A percentile compares a stretch with the other conserved stretches of the same genome.
phyloP scores from a whole-genome alignment of 1,284 basidiomycete species.

The Sanghuangporus baumii region DNA sequence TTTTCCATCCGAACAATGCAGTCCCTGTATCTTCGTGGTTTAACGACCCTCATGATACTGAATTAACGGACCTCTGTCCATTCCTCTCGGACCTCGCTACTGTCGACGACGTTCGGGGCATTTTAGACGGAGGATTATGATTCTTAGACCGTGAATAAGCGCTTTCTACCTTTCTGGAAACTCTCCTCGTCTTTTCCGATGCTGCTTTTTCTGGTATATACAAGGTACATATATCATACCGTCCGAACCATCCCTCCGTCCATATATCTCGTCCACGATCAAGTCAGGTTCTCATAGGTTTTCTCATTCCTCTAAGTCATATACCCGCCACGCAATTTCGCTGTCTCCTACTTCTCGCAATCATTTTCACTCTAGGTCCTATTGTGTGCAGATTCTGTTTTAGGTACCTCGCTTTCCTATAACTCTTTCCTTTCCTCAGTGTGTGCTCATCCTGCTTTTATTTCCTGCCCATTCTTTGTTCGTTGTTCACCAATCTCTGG shows the following conservation, averaged over 20 bases:
- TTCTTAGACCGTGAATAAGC: neutral
- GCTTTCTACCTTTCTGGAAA: neutral
- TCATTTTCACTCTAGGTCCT: neutral
- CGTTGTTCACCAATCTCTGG: neutral
- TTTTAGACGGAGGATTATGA: slow-evolving; percentile 80
- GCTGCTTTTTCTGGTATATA: slow-evolving; percentile 3
- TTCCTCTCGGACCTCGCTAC: slow-evolving; percentile 86
- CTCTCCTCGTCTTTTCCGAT: neutral
- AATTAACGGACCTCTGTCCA: slow-evolving; percentile 89
- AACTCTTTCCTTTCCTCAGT: neutral
- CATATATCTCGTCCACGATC: neutral
- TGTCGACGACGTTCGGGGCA: slow-evolving; percentile 89
- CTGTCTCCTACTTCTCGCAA: neutral
- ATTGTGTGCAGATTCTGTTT: neutral
- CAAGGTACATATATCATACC: neutral
- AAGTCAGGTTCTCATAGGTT: neutral
- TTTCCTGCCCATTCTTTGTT: neutral
- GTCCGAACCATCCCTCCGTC: neutral
- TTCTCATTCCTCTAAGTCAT: neutral
- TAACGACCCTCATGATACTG: slow-evolving; percentile 96
- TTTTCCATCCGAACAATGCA: slow-evolving; percentile 99
- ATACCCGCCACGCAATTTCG: neutral
- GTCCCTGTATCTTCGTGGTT: slow-evolving; percentile 99
- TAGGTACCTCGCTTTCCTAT: neutral
- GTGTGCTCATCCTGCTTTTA: neutral